Evolutionary conservation across 441 rosid species (phyloP), one percentile per base, ranked within the genome.

Genomic region (Metrosideros polymorpha): DNA sequence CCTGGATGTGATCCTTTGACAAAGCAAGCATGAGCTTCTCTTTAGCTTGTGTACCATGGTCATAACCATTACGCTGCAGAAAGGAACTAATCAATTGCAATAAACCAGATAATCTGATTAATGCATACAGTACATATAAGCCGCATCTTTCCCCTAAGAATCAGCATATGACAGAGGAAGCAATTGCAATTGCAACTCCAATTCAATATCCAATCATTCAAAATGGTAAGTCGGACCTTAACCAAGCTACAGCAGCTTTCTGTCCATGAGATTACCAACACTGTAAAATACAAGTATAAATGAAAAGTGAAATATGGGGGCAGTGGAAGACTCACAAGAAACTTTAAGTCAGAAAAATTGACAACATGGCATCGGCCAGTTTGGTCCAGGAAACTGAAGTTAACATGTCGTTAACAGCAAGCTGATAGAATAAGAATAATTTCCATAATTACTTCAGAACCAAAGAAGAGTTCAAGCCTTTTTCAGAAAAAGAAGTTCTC

Each of bases 1-100:
- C 99, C 98, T 95, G 98, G 86, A 98, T 98, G 90, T 96, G 96
- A 92, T 98, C 98, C 90, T 92, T 95, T n/a, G 96, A 92, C 85
- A 92, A 86, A 90, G 95, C 90, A 92, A 94, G 98, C 98, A 95
- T 98, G 90, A 88, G 89, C 90, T 91, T 90, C 90, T 93, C 94
- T 86, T 84, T 90, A 87, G 90, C 94, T 91, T 93, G 94, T 82
- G 96, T 91, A 87, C 98, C 98, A 86, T 98, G 96, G 86, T 93
- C 98, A 92, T 96, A 95, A 87, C 93, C 97, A 89, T 96, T 96
- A 88, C 96, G 92, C 99, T 98, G 92, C 32, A 24, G 30, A 39
- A 54, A 18, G 79, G 47, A 71, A 71, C 79, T 35, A 22, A 35
- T 66, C 45, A 66, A 83, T 50, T 83, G 61, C 25, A 45, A 83